Percentiles rank a stretch among this genome's conserved stretches.
Evolutionary conservation across 192 early-diverging fungal species (phyloP).

Genomic region (Kickxella alabastrina): DNA sequence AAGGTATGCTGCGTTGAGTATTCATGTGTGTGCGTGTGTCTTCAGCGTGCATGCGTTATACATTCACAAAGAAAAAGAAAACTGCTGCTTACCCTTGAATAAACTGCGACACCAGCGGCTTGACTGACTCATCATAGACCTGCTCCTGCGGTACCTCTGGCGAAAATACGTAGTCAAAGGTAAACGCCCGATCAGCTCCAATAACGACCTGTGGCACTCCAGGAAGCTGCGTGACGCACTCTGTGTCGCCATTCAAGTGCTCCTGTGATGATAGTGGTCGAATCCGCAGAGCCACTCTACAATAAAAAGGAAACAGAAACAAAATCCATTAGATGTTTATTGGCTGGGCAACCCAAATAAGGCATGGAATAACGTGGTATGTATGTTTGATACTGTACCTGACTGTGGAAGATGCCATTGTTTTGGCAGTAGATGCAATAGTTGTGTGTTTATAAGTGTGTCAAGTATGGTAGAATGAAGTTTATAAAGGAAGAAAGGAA

Average conservation of each 20-base stretch:
- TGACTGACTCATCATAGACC: slow-evolving; percentile 58
- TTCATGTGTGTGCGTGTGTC: too few relatives aligned
- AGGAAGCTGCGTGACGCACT: slow-evolving; percentile 49
- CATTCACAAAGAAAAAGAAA: neutral
- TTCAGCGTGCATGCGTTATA: too few relatives aligned
- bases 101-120: slow-evolving; percentile 55
- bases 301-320: neutral
- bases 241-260: slow-evolving; percentile 37
- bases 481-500: neutral
- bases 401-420: slow-evolving; percentile 37
- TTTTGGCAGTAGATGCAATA: neutral
- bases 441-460: slow-evolving; percentile 3
- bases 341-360: neutral
- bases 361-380: neutral
- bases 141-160: slow-evolving; percentile 61
- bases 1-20: neutral
- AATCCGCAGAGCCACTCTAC: slow-evolving; percentile 49
- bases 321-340: neutral
- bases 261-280: slow-evolving; percentile 47
- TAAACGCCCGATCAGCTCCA: slow-evolving; percentile 54
- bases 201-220: slow-evolving; percentile 50
- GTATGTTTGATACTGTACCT: slow-evolving; percentile 11
- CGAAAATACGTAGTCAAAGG: slow-evolving; percentile 74
- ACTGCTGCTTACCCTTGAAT: slow-evolving; percentile 58
- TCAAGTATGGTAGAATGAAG: neutral